Evolutionary conservation across 2,329 filamentous ascomycete species (phyloP).

Genomic region (Elsinoe perseae): DNA sequence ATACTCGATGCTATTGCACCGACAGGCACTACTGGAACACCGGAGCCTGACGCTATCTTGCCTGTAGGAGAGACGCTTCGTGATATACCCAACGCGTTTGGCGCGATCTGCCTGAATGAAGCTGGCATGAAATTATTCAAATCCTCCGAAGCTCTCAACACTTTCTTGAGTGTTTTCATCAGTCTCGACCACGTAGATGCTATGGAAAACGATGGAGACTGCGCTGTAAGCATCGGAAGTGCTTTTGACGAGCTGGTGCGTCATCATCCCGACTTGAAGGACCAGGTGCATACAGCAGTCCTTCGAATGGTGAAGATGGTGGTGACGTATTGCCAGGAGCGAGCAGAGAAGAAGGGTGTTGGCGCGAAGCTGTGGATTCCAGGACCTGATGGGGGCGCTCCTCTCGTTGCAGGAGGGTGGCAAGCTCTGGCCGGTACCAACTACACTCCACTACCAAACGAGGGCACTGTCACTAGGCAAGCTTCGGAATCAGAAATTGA

Average conservation of each 20-base stretch:
- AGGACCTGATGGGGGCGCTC: slow-evolving; percentile 45
- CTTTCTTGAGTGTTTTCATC: slow-evolving; percentile 94
- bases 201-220: slow-evolving; percentile 65
- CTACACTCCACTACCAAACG: neutral
- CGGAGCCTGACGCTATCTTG: slow-evolving; percentile 63
- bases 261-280: slow-evolving; percentile 79
- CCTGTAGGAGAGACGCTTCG: slow-evolving; percentile 83
- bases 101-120: slow-evolving; percentile 87
- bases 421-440: slow-evolving; percentile 31
- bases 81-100: slow-evolving; percentile 78
- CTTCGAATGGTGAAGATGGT: slow-evolving; percentile 83
- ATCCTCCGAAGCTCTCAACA: slow-evolving; percentile 70
- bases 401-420: slow-evolving; percentile 52
- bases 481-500: slow-evolving; percentile 16
- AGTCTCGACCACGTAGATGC: slow-evolving; percentile 81
- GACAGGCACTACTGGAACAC: neutral
- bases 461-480: neutral
- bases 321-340: slow-evolving; percentile 61
- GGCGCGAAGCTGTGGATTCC: slow-evolving; percentile 71
- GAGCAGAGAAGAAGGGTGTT: slow-evolving; percentile 60
- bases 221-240: slow-evolving; percentile 66
- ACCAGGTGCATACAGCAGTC: slow-evolving; percentile 73
- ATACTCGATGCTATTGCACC: slow-evolving; percentile 73
- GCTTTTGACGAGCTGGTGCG: slow-evolving; percentile 91
- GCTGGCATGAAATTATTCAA: slow-evolving; percentile 81